Conservation (phyloP, 768 basidiomycete genomes). For the Russula compacta region DNA sequence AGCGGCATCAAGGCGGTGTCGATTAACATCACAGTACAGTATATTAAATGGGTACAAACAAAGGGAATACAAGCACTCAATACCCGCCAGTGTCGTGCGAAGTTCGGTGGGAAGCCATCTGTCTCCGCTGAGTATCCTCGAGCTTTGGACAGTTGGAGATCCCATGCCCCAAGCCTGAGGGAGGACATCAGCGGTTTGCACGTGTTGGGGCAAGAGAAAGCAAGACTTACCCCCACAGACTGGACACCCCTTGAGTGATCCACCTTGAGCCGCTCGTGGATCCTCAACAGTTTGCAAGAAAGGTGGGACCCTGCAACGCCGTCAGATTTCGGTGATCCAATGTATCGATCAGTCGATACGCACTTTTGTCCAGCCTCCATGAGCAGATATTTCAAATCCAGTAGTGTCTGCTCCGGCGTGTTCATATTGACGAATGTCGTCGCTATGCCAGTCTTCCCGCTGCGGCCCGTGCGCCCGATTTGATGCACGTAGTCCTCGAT, state of each 20-base stretch:
- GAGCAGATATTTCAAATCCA: constrained; percentile 94
- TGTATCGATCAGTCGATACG: constrained; percentile 23
- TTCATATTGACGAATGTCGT: constrained; percentile 99
- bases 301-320: constrained; percentile 68
- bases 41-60: background rate
- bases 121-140: constrained; percentile 84
- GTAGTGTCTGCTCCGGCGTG: constrained; percentile 88
- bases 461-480: constrained; percentile 95
- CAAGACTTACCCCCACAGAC: constrained; percentile 77
- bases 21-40: background rate
- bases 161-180: constrained; percentile 79
- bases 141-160: constrained; percentile 95
- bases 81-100: constrained; percentile 53
- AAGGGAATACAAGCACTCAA: background rate
- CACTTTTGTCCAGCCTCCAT: constrained; percentile 98
- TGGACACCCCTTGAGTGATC: constrained; percentile 77
- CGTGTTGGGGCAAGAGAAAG: background rate
- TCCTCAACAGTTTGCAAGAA: constrained; percentile 89
- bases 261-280: constrained; percentile 72
- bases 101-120: constrained; percentile 79
- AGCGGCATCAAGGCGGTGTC: background rate
- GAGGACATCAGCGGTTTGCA: background rate
- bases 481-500: constrained; percentile 99
- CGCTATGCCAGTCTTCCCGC: constrained; percentile 97
- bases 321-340: background rate